phyloP scores from a whole-genome alignment of 306 rosid species.

The Vigna angularis region DNA sequence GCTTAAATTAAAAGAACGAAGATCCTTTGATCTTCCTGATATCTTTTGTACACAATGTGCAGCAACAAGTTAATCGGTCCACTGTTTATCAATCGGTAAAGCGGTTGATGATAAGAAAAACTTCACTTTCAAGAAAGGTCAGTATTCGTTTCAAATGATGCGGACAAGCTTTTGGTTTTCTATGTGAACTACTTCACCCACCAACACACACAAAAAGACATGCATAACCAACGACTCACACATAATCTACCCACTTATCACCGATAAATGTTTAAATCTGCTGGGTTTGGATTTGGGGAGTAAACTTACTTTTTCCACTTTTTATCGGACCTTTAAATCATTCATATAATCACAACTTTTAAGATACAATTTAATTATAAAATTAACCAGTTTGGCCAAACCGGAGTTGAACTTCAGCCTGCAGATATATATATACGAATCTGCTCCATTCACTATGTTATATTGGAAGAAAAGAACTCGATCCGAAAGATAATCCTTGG shows the following conservation, averaged over 20 bases:
- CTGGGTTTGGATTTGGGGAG: conserved; percentile 2
- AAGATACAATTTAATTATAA: not conserved
- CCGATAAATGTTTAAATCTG: conserved; percentile 2
- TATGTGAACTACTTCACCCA: not conserved
- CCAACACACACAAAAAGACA: not conserved
- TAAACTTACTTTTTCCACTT: not conserved
- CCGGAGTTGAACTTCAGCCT: conserved; percentile 1
- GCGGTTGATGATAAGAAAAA: conserved; percentile 6
- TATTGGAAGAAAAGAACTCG: not conserved
- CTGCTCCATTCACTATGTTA: conserved; percentile 7
- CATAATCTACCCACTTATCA: not conserved
- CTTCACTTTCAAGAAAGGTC: not conserved
- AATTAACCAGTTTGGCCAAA: not conserved
- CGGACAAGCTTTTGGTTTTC: not conserved
- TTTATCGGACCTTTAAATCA: conserved; percentile 1
- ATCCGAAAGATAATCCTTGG: not conserved
- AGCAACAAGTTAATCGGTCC: conserved; percentile 13
- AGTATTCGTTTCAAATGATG: not conserved
- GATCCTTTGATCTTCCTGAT: conserved; percentile 8
- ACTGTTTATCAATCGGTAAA: not conserved
- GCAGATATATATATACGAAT: conserved; percentile 19
- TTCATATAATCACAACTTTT: not conserved
- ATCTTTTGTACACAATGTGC: not conserved
- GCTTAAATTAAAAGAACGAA: not conserved
- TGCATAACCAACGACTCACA: not conserved